Evolutionary conservation across 169 alveolate species (phyloP).

Genomic region (Eimeria tenella): DNA sequence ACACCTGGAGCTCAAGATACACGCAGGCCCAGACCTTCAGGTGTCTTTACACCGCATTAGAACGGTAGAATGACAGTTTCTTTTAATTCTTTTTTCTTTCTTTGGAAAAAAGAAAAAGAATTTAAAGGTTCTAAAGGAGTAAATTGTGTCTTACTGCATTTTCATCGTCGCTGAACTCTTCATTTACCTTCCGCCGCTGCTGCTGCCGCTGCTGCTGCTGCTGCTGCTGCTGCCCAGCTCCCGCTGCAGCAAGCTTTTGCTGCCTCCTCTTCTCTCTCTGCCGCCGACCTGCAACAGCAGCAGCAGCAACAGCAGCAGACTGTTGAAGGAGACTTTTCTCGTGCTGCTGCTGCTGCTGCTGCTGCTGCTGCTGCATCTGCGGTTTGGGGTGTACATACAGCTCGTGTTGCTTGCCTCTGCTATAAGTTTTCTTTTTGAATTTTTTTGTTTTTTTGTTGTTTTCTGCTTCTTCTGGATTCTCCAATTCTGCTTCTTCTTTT

Average conservation of each 20-base stretch:
- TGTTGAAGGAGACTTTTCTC: neutral
- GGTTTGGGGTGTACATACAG: neutral
- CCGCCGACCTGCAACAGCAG: neutral
- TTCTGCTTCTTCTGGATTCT: neutral
- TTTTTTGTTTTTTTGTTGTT: neutral
- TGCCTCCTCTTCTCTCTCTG: neutral
- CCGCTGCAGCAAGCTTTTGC: neutral
- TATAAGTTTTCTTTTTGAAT: neutral
- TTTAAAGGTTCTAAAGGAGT: too few relatives aligned
- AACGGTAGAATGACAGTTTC: too few relatives aligned
- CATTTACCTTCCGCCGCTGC: neutral
- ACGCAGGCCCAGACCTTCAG: too few relatives aligned
- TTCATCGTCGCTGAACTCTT: neutral
- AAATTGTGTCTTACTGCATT: neutral
- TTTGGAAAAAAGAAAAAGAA: too few relatives aligned
- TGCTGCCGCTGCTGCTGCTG: neutral
- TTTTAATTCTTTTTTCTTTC: too few relatives aligned
- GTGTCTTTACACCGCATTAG: too few relatives aligned
- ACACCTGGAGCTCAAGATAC: too few relatives aligned
- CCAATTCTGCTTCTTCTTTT: neutral
- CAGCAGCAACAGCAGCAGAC: neutral
- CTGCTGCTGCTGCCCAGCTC: neutral
- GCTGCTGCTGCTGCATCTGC: slow-evolving; percentile 1
- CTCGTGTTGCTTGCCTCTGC: neutral
- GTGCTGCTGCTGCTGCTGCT: neutral